Base-by-base conservation (phyloP, 345 rosid genomes). In the Clarkia xantiana region DNA sequence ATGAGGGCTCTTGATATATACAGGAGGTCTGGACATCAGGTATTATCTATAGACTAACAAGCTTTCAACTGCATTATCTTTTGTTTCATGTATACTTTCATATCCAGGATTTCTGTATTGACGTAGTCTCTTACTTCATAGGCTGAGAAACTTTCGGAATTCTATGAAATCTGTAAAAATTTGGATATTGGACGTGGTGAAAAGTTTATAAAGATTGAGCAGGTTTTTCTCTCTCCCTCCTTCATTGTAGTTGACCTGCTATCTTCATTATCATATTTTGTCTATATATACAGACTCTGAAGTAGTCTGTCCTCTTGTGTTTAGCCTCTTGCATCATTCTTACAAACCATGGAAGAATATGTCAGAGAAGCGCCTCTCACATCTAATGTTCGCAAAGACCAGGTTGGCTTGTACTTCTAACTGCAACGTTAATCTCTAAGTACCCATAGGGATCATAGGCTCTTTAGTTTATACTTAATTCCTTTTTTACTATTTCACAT, bases 271-370 rank as follows among this genome's bases (percentile, higher is more conserved):
- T 29, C 36, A 1, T 15, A 17, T 13, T 46, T 8, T 55, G 16
- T 14, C 34, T 23, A 44, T 45, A 22, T 38, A 7, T 44, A 11
- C 19, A 10, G 18, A 16, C 13, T 13, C 44, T 39, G 22, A 57
- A 49, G 14, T 25, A 42, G n/a, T 11, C 14, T 5, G 9, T 4
- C 23, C 41, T 59, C 54, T 44, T 58, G 42, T 72, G 72, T 63
- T n/a, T 34, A 86, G 96, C 95, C 96, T 54, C 95, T 93, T 34
- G 68, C 78, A 43, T 91, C 98, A 42, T 86, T 91, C 68, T 76
- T 86, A 45, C 98, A 81, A 91, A 80, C 94, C 47, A 91, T 91
- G 98, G 98, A 91, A 77, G 98, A 91, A 51, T 91, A 86, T 65
- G 87, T 84, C 40, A 77, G 61, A 63, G 98, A 91, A 22, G 93